These are phyloP conservation scores for Phyllosticta citrichinensis DNA, from an alignment of 2,329 filamentous ascomycete genomes.

Conservation along the genomic window DNA sequence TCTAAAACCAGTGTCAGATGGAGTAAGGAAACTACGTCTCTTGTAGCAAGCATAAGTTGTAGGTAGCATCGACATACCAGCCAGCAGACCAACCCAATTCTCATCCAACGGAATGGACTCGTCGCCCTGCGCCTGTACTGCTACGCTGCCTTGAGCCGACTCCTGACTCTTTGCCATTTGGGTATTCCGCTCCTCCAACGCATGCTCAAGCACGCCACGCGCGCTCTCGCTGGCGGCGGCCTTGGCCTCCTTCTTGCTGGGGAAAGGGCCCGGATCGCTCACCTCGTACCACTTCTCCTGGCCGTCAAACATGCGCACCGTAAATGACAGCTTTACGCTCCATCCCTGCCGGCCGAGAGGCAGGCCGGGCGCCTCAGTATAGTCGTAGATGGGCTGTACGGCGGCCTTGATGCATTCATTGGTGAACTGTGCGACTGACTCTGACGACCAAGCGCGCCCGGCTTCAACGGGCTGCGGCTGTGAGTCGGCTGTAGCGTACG, in stretches of 20 bases:
- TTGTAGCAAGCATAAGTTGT: background rate
- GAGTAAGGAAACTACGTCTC: background rate
- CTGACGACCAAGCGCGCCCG: slow-evolving; percentile 1
- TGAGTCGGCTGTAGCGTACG: background rate
- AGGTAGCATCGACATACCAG: background rate
- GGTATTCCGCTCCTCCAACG: slow-evolving; percentile 14
- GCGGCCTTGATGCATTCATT: slow-evolving; percentile 10
- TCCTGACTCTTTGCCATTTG: slow-evolving; percentile 16
- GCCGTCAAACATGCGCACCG: slow-evolving; percentile 12
- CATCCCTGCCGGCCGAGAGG: slow-evolving; percentile 13
- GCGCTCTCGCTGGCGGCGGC: slow-evolving; percentile 29
- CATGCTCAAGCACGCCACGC: slow-evolving; percentile 17
- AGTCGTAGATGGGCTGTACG: slow-evolving; percentile 1
- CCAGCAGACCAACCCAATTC: slow-evolving; percentile 30
- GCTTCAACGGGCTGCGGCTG: background rate
- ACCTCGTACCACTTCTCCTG: slow-evolving; percentile 14
- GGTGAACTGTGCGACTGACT: slow-evolving; percentile 9
- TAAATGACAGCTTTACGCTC: slow-evolving; percentile 18
- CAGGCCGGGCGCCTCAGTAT: background rate
- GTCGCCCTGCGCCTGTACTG: slow-evolving; percentile 11
- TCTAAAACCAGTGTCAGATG: slow-evolving; percentile 15
- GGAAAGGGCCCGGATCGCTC: slow-evolving; percentile 18
- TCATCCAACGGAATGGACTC: slow-evolving; percentile 12
- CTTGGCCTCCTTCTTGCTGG: slow-evolving; percentile 34
- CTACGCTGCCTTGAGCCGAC: slow-evolving; percentile 2